Evolutionary conservation across 352 stramenopile species (phyloP).

Genomic region (Globisporangium emineosum): DNA sequence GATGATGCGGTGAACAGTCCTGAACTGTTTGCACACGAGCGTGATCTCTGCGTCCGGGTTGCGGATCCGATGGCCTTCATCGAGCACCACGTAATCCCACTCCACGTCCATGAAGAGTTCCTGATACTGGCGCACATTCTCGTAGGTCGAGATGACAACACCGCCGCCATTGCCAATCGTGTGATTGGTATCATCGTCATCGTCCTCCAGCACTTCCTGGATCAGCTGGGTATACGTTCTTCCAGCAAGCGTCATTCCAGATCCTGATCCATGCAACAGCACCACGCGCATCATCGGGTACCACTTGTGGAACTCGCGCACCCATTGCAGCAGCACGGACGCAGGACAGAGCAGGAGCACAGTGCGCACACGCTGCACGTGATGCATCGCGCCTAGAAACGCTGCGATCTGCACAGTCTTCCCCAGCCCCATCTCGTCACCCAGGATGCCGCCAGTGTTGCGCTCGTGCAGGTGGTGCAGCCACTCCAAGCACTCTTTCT

Average conservation of each 20-base stretch:
- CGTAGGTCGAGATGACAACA: constrained; percentile 96
- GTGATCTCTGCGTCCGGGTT: constrained; percentile 98
- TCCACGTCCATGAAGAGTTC: constrained; percentile 87
- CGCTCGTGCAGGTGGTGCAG: constrained; percentile 95
- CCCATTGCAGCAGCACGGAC: constrained; percentile 95
- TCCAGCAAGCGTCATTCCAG: constrained; percentile 39
- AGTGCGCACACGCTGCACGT: constrained; percentile 45
- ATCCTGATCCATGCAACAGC: constrained; percentile 87
- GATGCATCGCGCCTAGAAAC: constrained; percentile 79
- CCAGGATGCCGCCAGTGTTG: constrained; percentile 96
- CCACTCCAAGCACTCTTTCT: constrained; percentile 95
- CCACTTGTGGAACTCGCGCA: constrained; percentile 94
- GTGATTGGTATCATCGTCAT: constrained; percentile 9
- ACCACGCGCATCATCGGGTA: constrained; percentile 85
- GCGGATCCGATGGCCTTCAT: constrained; percentile 98
- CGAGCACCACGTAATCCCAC: constrained; percentile 98
- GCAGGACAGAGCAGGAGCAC: constrained; percentile 94
- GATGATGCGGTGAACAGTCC: constrained; percentile 90
- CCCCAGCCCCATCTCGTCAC: constrained; percentile 95
- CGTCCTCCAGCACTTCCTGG: constrained; percentile 46
- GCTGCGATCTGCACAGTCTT: constrained; percentile 95
- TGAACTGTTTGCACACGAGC: constrained; percentile 91
- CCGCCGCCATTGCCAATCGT: constrained; percentile 47
- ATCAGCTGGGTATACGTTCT: constrained; percentile 57
- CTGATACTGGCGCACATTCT: constrained; percentile 91